Percentiles rank a stretch among this genome's conserved stretches.
These are phyloP conservation scores for Monilinia laxa DNA, from an alignment of 2,329 filamentous ascomycete genomes.

Conservation along the genomic window DNA sequence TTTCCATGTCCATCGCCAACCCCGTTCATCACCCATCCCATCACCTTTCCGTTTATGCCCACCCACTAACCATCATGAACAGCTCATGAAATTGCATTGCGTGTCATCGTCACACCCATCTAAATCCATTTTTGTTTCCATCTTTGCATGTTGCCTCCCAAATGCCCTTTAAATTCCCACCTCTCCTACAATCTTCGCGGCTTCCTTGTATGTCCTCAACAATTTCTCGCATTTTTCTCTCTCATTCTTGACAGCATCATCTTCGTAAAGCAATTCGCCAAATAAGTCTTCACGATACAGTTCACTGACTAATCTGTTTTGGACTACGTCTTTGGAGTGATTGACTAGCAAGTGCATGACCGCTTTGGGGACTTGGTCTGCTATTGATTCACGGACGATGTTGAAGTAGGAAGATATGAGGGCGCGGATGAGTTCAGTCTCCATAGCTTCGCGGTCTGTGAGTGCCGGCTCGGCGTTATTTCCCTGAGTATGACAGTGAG, in stretches of 20 bases:
- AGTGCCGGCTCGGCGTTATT: conserved; percentile 76
- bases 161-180: conserved; percentile 62
- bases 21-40: conserved; percentile 3
- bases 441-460: conserved; percentile 92
- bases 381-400: conserved; percentile 97
- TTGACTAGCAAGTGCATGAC: conserved; percentile 99
- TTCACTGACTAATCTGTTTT: conserved; percentile 93
- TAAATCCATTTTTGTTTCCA: not conserved
- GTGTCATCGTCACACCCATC: conserved; percentile 9
- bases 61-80: conserved; percentile 3
- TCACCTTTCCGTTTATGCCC: conserved; percentile 12
- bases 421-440: conserved; percentile 94
- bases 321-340: conserved; percentile 95
- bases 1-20: conserved; percentile 13
- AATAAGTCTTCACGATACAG: conserved; percentile 92
- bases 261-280: conserved; percentile 91
- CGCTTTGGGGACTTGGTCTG: conserved; percentile 96
- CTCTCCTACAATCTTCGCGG: conserved; percentile 96
- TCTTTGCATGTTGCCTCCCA: not conserved
- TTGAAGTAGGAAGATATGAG: conserved; percentile 99
- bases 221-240: conserved; percentile 98
- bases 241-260: conserved; percentile 95
- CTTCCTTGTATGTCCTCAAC: conserved; percentile 92
- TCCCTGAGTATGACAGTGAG: conserved; percentile 43
- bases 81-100: conserved; percentile 17